Base-by-base conservation (phyloP, 257 asterid species). In the Rubia yunnanensis region DNA sequence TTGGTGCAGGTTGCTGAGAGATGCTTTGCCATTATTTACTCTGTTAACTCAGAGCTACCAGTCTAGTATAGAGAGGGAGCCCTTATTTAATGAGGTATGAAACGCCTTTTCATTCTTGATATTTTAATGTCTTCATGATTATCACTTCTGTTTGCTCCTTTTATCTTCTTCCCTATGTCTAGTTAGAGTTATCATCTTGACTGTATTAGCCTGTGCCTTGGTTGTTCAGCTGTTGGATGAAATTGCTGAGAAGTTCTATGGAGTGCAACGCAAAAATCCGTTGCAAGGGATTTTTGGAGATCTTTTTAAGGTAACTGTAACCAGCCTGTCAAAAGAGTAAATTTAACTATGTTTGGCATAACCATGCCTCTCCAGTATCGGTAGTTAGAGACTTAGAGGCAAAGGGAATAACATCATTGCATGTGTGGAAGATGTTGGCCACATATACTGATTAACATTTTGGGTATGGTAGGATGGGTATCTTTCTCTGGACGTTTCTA, bases 281-380 rank as follows among this genome's bases (percentile, higher is more conserved):
- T 72, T 92, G 92, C 95, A 90, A 23, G 98, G 98, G 79, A 85
- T 89, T 92, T 83, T 92, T 70, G 98, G 98, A 73, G 98, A 92
- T 61, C 44, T 92, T 13, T 91, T 91, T 54, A 88, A 91, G 96
- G 98, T 68, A 68, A 61, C 18, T 49, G 17, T 5, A 22, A 28
- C 15, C 5, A 49, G 56, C 24, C 9, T 57, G 23, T 57, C 38
- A 57, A 55, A 57, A 28, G 63, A 15, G 62, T 27, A 5, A 24
- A 3, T 18, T 27, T 26, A 26, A 0, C 27, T 24, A 27, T 39
- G 6, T 3, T 18, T 20, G 18, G 54, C 15, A 48, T 7, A 9
- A 41, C 7, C 32, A 27, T 24, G 56, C 68, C 17, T 63, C 26
- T 41, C 14, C 27, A 5, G 5, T 27, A 44, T 44, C 17, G n/a